phyloP scores from a whole-genome alignment of 1,139 yeast genomes.

The Saccharomyces uvarum region DNA sequence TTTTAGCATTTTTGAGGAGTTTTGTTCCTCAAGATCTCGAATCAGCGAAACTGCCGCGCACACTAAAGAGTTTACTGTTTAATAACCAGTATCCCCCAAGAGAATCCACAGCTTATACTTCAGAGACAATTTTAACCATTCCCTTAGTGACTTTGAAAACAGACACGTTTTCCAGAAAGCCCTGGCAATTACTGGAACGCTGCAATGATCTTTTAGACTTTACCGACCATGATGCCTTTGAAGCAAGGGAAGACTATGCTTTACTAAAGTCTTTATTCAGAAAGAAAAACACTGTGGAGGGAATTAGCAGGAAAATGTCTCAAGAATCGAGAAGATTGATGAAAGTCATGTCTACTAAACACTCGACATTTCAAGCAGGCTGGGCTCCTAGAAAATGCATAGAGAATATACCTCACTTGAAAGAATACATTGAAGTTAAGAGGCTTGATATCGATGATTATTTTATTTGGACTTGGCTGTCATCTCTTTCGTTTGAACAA shows the following conservation, averaged over 20 bases:
- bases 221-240: constrained; percentile 61
- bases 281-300: constrained; percentile 43
- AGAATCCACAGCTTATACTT: constrained; percentile 33
- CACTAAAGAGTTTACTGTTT: constrained; percentile 54
- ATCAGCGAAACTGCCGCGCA: constrained; percentile 49
- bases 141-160: constrained; percentile 65
- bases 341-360: constrained; percentile 48
- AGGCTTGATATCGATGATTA: constrained; percentile 76
- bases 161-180: constrained; percentile 52
- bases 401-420: constrained; percentile 9
- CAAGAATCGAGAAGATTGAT: constrained; percentile 67
- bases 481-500: constrained; percentile 69
- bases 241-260: constrained; percentile 72
- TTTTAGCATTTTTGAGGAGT: constrained; percentile 70
- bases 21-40: constrained; percentile 60
- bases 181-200: constrained; percentile 42
- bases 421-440: constrained; percentile 39
- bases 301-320: constrained; percentile 58
- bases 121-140: constrained; percentile 45
- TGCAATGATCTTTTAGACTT: constrained; percentile 57
- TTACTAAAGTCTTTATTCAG: constrained; percentile 65
- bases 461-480: constrained; percentile 87
- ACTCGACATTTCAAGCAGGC: constrained; percentile 36
- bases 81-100: constrained; percentile 63
- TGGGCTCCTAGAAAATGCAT: constrained; percentile 31